phyloP scores from a whole-genome alignment of 768 basidiomycete species.

The Leccinum longicurvipes region DNA sequence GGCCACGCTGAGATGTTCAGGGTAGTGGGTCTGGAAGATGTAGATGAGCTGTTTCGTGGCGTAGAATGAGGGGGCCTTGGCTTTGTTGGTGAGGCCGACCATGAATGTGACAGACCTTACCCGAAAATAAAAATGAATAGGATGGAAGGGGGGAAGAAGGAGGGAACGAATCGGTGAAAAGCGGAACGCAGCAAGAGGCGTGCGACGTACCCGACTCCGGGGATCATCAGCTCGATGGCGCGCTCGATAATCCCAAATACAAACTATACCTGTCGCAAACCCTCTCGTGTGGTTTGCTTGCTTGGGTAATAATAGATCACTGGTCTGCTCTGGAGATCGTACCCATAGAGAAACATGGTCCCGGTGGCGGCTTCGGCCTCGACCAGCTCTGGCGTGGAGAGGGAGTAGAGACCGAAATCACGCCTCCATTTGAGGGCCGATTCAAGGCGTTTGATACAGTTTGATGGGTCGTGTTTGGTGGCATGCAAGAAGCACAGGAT shows the following conservation, averaged over 20 bases:
- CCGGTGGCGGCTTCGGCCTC: slow-evolving; percentile 82
- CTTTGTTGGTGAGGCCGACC: slow-evolving; percentile 73
- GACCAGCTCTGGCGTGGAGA: slow-evolving; percentile 57
- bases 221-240: slow-evolving; percentile 69
- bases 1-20: slow-evolving; percentile 26
- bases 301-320: slow-evolving; percentile 64
- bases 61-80: slow-evolving; percentile 49
- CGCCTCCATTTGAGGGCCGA: slow-evolving; percentile 75
- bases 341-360: slow-evolving; percentile 79
- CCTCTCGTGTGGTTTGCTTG: slow-evolving; percentile 76
- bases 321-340: slow-evolving; percentile 62
- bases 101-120: slow-evolving; percentile 41
- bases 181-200: neutral
- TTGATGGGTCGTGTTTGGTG: slow-evolving; percentile 61
- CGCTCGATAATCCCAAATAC: slow-evolving; percentile 78
- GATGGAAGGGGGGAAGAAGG: too few relatives aligned
- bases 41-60: slow-evolving; percentile 43
- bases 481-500: slow-evolving; percentile 75
- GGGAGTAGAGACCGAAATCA: slow-evolving; percentile 69
- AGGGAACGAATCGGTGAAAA: neutral
- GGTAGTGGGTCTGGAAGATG: slow-evolving; percentile 40
- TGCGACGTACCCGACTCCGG: slow-evolving; percentile 70
- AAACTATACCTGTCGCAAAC: slow-evolving; percentile 65
- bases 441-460: slow-evolving; percentile 64
- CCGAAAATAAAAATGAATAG: neutral